These are phyloP conservation scores for Seiridium unicorne DNA, from an alignment of 2,329 filamentous ascomycete genomes.

Conservation along the genomic window DNA sequence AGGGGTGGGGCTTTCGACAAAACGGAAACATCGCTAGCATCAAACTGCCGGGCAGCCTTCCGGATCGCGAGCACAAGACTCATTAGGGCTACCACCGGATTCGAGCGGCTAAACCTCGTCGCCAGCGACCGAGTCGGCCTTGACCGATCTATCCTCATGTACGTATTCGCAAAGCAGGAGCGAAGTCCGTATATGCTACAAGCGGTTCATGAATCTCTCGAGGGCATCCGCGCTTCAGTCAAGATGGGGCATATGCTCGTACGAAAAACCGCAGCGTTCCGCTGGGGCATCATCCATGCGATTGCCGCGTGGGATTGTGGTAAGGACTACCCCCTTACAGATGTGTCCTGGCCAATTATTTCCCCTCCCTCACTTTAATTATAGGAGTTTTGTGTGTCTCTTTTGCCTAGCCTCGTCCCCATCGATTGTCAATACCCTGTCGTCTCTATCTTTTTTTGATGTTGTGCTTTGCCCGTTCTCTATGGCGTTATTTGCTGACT, in stretches of 20 bases:
- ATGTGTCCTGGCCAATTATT: too few species aligned
- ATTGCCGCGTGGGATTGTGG: background rate
- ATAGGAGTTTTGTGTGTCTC: too few species aligned
- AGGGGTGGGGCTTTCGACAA: background rate
- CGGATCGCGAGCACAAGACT: background rate
- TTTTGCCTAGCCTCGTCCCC: background rate
- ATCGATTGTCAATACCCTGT: background rate
- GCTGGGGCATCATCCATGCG: background rate
- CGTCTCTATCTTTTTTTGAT: background rate
- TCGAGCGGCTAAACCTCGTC: background rate
- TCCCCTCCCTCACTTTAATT: too few species aligned
- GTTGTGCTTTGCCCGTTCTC: background rate
- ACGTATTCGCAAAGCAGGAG: background rate
- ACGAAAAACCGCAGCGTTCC: background rate
- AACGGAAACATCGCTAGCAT: background rate
- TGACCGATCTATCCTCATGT: background rate
- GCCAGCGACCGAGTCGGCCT: background rate
- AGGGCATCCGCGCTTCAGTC: background rate
- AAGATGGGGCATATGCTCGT: background rate
- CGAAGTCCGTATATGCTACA: background rate
- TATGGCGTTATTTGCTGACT: background rate
- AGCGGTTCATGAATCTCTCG: background rate
- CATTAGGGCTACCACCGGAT: background rate
- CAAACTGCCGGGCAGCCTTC: background rate
- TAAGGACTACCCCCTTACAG: background rate